Base-by-base conservation (phyloP, 1,139 yeast genomes). In the Kluyveromyces sp. region DNA sequence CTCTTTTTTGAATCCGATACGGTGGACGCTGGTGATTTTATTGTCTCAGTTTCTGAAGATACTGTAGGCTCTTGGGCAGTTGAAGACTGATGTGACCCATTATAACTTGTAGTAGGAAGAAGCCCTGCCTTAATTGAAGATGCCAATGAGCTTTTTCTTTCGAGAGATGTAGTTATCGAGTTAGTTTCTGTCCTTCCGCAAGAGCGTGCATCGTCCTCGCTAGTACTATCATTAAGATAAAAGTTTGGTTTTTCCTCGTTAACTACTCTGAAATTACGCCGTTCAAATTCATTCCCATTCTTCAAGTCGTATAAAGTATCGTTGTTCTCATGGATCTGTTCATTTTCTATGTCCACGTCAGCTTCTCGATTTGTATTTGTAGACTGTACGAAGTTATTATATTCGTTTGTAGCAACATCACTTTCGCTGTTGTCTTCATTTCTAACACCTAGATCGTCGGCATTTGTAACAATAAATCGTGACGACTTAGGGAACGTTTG, bases 191-290 rank as follows among this genome's bases (percentile, higher is more conserved):
- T 42, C 21, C 41, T 31, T 7, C 33, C 29, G 8, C 28, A 21
- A 3, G 43, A 41, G n/a, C 36, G 29, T 10, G 34, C 52, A 15
- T 50, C 51, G 26, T 52, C 56, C 33, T 56, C 56, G 4, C 52
- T 50, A 26, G 48, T 50, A 30, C 52, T 54, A 32, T 54, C 56
- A 35, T 53, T 49, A 4, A 61, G 41, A 41, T 50, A 58, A 46
- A 62, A 63, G 3, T 50, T 55, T 2, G 64, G 59, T 10, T 55
- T 53, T 36, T 59, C 62, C 38, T 60, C 64, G 33, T 63, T 63
- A 2, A 59, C 65, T 7, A 63, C 61, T 39, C 66, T 53, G 37
- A 58, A 60, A 8, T 46, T 53, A 29, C 58, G 26, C 35, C 34
- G 26, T 32, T n/a, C 43, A 27, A 10, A 15, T 28, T 38, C 41